These are phyloP conservation scores for Dothidotthia symphoricarpi DNA, from an alignment of 2,329 filamentous ascomycete species.

Conservation along the genomic window DNA sequence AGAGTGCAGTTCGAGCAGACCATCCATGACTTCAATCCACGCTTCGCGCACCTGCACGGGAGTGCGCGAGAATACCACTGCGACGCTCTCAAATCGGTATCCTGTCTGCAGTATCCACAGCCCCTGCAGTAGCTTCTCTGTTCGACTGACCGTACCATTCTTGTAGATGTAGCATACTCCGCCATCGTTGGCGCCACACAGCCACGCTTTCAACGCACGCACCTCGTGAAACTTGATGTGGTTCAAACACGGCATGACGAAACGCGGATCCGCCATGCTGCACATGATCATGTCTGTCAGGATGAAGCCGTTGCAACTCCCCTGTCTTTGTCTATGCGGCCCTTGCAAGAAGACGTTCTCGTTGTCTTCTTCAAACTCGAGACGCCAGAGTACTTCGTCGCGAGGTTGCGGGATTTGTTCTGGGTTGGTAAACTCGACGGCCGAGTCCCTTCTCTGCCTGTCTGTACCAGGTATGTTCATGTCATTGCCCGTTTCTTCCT, in stretches of 20 bases:
- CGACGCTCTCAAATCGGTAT: slow-evolving; percentile 26
- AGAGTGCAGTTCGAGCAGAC: slow-evolving; percentile 25
- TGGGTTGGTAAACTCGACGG: slow-evolving; percentile 5
- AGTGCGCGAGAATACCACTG: slow-evolving; percentile 30
- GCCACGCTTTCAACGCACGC: slow-evolving; percentile 21
- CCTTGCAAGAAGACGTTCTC: slow-evolving; percentile 7
- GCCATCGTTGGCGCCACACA: slow-evolving; percentile 6
- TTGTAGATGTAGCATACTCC: slow-evolving; percentile 6
- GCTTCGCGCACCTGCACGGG: slow-evolving; percentile 22
- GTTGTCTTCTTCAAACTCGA: slow-evolving; percentile 17
- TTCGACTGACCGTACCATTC: slow-evolving; percentile 21
- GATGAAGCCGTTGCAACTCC: slow-evolving; percentile 18
- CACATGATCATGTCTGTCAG: slow-evolving; percentile 22
- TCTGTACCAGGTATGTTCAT: not conserved
- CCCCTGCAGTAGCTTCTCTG: slow-evolving; percentile 30
- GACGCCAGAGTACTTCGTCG: slow-evolving; percentile 12
- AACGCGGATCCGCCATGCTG: slow-evolving; percentile 13
- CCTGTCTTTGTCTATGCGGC: slow-evolving; percentile 18
- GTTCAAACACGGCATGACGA: slow-evolving; percentile 20
- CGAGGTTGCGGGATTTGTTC: slow-evolving; percentile 7
- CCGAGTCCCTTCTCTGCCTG: not conserved
- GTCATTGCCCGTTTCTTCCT: too few relatives aligned
- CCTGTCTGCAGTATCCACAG: slow-evolving; percentile 28
- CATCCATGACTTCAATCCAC: slow-evolving; percentile 29
- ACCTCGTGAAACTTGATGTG: slow-evolving; percentile 30